Conservation (phyloP, 495 filamentous ascomycete genomes). For the Mycothermus thermophilus region DNA sequence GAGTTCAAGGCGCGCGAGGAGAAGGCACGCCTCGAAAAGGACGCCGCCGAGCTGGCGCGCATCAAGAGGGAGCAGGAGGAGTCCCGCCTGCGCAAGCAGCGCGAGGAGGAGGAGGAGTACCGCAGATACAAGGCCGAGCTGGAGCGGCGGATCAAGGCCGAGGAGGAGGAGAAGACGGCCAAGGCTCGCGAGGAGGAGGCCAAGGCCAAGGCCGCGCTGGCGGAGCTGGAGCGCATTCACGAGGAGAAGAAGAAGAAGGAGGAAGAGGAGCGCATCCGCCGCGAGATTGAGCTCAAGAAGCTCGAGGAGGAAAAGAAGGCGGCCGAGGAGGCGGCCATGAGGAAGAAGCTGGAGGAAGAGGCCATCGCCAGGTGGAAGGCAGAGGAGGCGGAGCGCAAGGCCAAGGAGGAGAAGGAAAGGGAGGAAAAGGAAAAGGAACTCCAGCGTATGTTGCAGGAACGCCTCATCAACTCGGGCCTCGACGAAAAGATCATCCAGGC, state of each 20-base stretch:
- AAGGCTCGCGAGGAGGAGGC: constrained; percentile 29
- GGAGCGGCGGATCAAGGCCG: constrained; percentile 15
- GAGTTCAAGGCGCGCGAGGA: constrained; percentile 12
- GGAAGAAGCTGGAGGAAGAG: constrained; percentile 41
- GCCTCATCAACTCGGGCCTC: constrained; percentile 36
- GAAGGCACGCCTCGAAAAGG: constrained; percentile 18
- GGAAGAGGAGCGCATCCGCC: constrained; percentile 33
- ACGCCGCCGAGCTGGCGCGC: constrained; percentile 30
- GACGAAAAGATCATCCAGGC: constrained; percentile 39
- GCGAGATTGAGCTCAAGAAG: constrained; percentile 42
- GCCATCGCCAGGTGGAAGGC: constrained; percentile 43
- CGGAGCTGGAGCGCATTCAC: constrained; percentile 29
- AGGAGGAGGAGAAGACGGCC: constrained; percentile 29
- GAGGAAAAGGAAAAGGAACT: constrained; percentile 37
- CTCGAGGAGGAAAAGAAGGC: constrained; percentile 41
- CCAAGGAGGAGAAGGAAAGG: constrained; percentile 31
- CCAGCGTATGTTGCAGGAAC: constrained; percentile 35
- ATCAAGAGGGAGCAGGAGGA: constrained; percentile 27
- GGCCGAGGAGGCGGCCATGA: constrained; percentile 25
- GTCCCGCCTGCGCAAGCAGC: constrained; percentile 16
- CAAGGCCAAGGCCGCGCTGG: constrained; percentile 32
- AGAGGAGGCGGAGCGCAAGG: constrained; percentile 36
- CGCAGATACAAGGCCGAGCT: constrained; percentile 15
- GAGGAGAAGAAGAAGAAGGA: constrained; percentile 33
- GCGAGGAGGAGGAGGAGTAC: constrained; percentile 22